phyloP scores from a whole-genome alignment of 305 asterid species.

The Solanum hybrid region DNA sequence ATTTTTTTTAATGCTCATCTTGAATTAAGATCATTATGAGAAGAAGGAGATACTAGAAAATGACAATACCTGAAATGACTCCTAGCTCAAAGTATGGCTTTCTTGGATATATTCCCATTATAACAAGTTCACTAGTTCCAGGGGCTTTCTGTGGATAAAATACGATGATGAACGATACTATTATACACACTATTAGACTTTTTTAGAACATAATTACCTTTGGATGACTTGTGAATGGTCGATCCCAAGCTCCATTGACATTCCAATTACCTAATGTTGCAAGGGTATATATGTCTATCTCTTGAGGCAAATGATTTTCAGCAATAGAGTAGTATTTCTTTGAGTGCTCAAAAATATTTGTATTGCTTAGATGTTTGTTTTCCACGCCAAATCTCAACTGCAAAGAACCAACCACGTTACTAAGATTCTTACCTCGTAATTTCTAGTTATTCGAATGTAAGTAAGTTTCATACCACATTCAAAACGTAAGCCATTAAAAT shows the following conservation, averaged over 20 bases:
- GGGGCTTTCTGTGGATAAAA: conserved; percentile 43
- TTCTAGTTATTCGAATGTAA: not conserved
- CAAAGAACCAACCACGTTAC: not conserved
- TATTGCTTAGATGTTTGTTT: conserved; percentile 51
- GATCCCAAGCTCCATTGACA: conserved; percentile 40
- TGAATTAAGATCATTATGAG: not conserved
- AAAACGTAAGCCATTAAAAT: conserved; percentile 11
- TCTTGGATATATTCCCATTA: conserved; percentile 39
- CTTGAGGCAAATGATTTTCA: conserved; percentile 57
- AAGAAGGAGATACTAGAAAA: not conserved
- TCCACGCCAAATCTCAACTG: conserved; percentile 54
- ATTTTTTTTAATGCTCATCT: not conserved
- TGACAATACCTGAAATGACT: conserved; percentile 39
- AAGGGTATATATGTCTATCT: conserved; percentile 35
- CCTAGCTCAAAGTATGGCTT: conserved; percentile 58
- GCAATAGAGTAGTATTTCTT: conserved; percentile 48
- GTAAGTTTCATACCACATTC: conserved; percentile 5
- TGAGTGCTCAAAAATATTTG: conserved; percentile 53
- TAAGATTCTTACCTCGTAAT: not conserved
- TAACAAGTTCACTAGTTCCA: conserved; percentile 52
- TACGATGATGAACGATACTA: not conserved
- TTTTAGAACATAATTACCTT: conserved; percentile 30
- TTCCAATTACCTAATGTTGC: conserved; percentile 49
- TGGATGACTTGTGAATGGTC: conserved; percentile 74
- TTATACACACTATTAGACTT: not conserved